Base-by-base conservation (phyloP, 2,329 filamentous ascomycete species). In the Trichoderma koningiopsis region DNA sequence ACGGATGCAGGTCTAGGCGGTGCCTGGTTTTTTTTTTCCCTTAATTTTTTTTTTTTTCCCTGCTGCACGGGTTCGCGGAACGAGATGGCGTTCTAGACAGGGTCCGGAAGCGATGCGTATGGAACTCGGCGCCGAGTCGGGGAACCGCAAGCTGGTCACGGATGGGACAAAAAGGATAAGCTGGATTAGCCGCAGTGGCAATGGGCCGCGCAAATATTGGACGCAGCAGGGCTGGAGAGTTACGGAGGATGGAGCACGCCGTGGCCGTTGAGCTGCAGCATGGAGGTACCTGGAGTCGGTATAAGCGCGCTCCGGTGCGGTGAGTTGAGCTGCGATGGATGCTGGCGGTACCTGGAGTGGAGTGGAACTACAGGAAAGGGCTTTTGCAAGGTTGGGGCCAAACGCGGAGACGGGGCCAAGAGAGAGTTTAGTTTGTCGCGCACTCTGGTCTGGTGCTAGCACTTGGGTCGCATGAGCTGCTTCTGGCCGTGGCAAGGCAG, bases 361-460 rank as follows among this genome's bases (percentile, higher is more conserved):
- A 55, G 68, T 62, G 68, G 68, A 58, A 68, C 68, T 35, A 35
- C 19, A n/a, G 6, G 16, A 1, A 57, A 69, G 60, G 71, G 67
- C 63, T 63, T 43, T n/a, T 69, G 61, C 64, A 52, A 70, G 63
- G 68, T 56, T 68, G 57, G 40, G 56, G 40, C 56, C 63, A 60
- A 62, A 69, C 63, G 71, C 70, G 71, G 70, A 72, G 68, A 71
- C 68, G 55, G 68, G 70, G 66, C 59, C 43, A 72, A 66, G 40
- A 43, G 37, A 40, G 40, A 43, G 40, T 43, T 43, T 43, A 70
- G 49, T 70, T 68, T 70, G 69, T 72, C 60, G 70, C 69, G 70
- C 70, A 63, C 49, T 33, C 49, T 33, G 16, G 52, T 10, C 52
- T 29, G 29, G 52, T 27, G 27, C 27, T 27, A 27, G 52, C 4